Evolutionary conservation across 2,329 filamentous ascomycete genomes (phyloP).

Genomic region (Cladosporium sp.): DNA sequence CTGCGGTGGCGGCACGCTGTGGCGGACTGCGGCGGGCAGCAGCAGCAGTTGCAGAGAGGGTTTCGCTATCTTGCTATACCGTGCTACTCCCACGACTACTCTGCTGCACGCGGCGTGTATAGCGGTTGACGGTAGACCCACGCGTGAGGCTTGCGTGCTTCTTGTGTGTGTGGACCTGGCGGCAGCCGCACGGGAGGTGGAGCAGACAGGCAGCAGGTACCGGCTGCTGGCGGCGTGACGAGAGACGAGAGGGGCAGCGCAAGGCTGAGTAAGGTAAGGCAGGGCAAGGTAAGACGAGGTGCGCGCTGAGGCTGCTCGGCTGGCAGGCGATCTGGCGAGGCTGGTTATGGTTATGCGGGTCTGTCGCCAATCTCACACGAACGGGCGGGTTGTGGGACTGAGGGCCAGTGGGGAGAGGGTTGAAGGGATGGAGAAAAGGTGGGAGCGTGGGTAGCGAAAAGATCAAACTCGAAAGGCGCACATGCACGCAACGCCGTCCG

Average conservation of each 20-base stretch:
- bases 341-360: conserved; percentile 9
- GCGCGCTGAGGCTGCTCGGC: neutral
- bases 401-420: conserved; percentile 15
- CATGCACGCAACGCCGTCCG: conserved; percentile 2
- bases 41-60: neutral
- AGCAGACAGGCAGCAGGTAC: conserved; percentile 20
- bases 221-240: conserved; percentile 16
- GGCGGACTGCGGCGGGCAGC: neutral
- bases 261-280: conserved; percentile 17
- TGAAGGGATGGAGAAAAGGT: conserved; percentile 22
- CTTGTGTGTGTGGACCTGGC: conserved; percentile 19
- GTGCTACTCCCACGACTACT: neutral
- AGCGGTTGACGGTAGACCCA: conserved; percentile 15
- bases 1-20: neutral
- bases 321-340: conserved; percentile 14
- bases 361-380: conserved; percentile 20
- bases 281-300: neutral
- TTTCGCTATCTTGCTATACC: neutral
- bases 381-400: conserved; percentile 19
- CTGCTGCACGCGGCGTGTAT: conserved; percentile 11
- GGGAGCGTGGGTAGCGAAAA: conserved; percentile 21
- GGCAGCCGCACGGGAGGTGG: conserved; percentile 19
- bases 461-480: conserved; percentile 18
- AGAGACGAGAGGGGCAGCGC: conserved; percentile 19
- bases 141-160: conserved; percentile 11